Base-by-base conservation (phyloP, 106 monocot genomes). In the Dioscorea zingiberensis region DNA sequence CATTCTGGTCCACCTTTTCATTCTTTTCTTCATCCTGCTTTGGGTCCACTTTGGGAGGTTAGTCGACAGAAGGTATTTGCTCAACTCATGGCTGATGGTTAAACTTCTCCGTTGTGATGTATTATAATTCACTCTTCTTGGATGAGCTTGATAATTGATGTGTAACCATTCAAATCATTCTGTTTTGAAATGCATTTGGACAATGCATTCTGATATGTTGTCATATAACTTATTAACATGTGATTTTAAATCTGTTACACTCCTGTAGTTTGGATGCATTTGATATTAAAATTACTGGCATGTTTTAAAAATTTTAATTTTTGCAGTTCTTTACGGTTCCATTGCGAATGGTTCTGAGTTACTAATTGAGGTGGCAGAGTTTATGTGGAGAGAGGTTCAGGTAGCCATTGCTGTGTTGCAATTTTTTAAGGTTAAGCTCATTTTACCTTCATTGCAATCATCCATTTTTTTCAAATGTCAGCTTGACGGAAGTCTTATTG, bases 41-140 rank as follows among this genome's bases (percentile, higher is more conserved):
- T 97, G 74, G 95, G 95, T 45, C 95, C 95, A 58, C 66, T 97
- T 55, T 97, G 95, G 95, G 85, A 97, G 71, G 81, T 97, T 49
- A 83, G 78, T 25, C 71, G 81, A 61, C 95, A 97, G 76, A 97
- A 97, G 95, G 91, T 91, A 85, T 70, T n/a, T 18, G 25, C 25
- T 55, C n/a, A 21, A 7, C 13, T n/a, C n/a, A 38, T 38, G 38
- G 38, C 38, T 6, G 38, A 38, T 38, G 6, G 38, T 38, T 10
- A 38, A 38, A 38, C 10, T 30, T 38, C 10, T 6, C 38, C 38
- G 10, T 38, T 38, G 38, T 38, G 38, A 38, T 38, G 38, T 38
- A 6, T 6, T 38, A 38, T 38, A 38, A 38, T 38, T 38, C 4
- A 6, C 6, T 38, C n/a, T 38, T 38, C 38, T 38, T 38, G 38